Evolutionary conservation across 2,329 filamentous ascomycete genomes (phyloP).

Genomic region (Leptographium radiaticola): DNA sequence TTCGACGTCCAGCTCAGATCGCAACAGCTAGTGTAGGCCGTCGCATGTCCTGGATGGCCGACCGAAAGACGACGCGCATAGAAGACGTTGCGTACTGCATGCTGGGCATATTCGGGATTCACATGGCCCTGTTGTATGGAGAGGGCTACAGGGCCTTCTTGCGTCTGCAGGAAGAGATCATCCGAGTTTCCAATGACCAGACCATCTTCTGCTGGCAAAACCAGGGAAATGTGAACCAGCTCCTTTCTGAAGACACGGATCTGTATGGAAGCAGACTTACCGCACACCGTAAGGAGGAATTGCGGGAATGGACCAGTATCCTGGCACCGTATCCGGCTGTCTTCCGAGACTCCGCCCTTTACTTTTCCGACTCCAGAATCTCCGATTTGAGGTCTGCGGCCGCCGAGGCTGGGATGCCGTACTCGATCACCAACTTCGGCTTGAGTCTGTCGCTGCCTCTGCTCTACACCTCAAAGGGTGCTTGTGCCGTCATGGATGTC

Average conservation of each 20-base stretch:
- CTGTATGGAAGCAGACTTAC: neutral
- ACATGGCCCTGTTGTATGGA: slow-evolving; percentile 19
- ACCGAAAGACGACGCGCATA: slow-evolving; percentile 11
- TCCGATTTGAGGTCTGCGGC: neutral
- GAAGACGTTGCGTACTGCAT: slow-evolving; percentile 18
- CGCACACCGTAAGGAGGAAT: neutral
- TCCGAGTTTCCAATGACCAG: slow-evolving; percentile 16
- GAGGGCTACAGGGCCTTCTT: slow-evolving; percentile 15
- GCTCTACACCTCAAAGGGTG: slow-evolving; percentile 7
- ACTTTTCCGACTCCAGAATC: slow-evolving; percentile 1
- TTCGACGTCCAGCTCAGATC: slow-evolving; percentile 6
- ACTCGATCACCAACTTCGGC: slow-evolving; percentile 10
- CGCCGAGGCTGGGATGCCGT: neutral
- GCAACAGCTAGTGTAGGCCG: slow-evolving; percentile 9
- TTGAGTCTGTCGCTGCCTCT: slow-evolving; percentile 7
- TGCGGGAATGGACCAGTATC: slow-evolving; percentile 8
- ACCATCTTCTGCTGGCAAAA: slow-evolving; percentile 17
- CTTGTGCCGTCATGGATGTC: slow-evolving; percentile 7
- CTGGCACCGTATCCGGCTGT: slow-evolving; percentile 8
- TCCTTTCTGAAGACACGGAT: neutral
- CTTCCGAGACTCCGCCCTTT: slow-evolving; percentile 5
- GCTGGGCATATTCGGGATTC: slow-evolving; percentile 17
- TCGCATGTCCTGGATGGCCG: slow-evolving; percentile 17
- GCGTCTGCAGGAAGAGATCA: slow-evolving; percentile 17
- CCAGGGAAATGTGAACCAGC: neutral